Evolutionary conservation across 352 stramenopile genomes (phyloP), one percentile per base, ranked within the genome.

Genomic region (Lagenidium giganteum): DNA sequence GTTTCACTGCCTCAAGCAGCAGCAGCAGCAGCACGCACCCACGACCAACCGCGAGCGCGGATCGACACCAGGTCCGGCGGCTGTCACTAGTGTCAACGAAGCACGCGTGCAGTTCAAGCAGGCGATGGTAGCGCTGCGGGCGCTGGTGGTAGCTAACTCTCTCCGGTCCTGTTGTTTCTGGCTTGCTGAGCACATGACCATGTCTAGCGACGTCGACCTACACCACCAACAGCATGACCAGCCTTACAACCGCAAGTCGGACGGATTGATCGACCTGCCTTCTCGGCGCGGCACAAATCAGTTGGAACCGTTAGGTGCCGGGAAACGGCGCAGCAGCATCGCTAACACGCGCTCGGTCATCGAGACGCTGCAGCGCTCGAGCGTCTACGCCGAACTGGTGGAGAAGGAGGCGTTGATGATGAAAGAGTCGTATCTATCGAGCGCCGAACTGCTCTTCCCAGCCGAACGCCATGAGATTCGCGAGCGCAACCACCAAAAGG

Each of bases 151-250:
- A n/a, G 38, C 46, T 12, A 84, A 84, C 42, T 42, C 84, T 13
- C 68, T 88, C 13, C 70, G 75, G 1, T 66, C 44, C 0, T 82
- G 70, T 31, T 84, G 62, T 45, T 88, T 62, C 40, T 88, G 70
- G 70, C 52, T 88, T 0, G 67, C 43, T 1, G 75, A 88, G 27
- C 83, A 83, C 30, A 58, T 83, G 57, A 28, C 52, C 1, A 35
- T 44, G 1, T 48, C 37, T n/a, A 13, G 62, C 11, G 31, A 46
- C 13, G 35, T 16, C 2, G 35, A 45, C 24, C 8, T 11, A 32
- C n/a, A 52, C 2, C 4, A 7, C 2, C 14, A 30, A 16, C 16
- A 25, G 13, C 8, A 37, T 7, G 28, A 31, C 20, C 20, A 43
- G 7, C n/a, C n/a, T n/a, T n/a, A n/a, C n/a, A n/a, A n/a, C n/a